Conservation (phyloP, 108 stramenopile genomes). For the Discostella pseudostelligera region DNA sequence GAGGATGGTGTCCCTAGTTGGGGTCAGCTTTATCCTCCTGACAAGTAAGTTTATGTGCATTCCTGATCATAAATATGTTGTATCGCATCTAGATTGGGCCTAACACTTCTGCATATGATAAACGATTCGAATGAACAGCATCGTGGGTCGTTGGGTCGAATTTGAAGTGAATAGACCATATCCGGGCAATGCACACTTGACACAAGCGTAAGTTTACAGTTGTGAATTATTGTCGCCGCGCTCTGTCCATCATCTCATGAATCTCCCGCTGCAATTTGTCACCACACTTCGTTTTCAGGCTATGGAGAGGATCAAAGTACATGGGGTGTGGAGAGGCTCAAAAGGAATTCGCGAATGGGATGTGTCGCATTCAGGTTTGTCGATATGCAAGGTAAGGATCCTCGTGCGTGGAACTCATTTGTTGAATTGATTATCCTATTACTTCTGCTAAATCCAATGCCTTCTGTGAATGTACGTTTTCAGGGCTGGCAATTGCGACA, state of each 20-base stretch:
- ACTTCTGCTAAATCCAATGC: no score
- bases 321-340: slow-evolving; percentile 32
- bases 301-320: slow-evolving; percentile 25
- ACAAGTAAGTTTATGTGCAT: slow-evolving; percentile 1
- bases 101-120: not conserved
- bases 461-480: not conserved
- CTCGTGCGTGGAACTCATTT: not conserved
- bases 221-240: not conserved
- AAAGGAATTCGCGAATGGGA: slow-evolving; percentile 17
- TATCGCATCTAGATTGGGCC: not conserved
- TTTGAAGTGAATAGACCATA: slow-evolving; percentile 17
- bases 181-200: slow-evolving; percentile 28
- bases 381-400: slow-evolving; percentile 22
- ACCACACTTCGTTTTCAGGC: not conserved
- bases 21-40: slow-evolving; percentile 33
- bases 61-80: not conserved
- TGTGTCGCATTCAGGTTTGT: slow-evolving; percentile 32
- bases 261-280: not conserved
- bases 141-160: slow-evolving; percentile 35
- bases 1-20: slow-evolving; percentile 8
- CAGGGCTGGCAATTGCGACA: slow-evolving; percentile 36
- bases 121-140: not conserved
- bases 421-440: no score
- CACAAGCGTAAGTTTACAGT: slow-evolving; percentile 18
- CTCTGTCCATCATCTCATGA: not conserved